Evolutionary conservation across 208 protist genomes (phyloP), one percentile per base, ranked within the genome.

Genomic region (Trypanosoma platydactyli): DNA sequence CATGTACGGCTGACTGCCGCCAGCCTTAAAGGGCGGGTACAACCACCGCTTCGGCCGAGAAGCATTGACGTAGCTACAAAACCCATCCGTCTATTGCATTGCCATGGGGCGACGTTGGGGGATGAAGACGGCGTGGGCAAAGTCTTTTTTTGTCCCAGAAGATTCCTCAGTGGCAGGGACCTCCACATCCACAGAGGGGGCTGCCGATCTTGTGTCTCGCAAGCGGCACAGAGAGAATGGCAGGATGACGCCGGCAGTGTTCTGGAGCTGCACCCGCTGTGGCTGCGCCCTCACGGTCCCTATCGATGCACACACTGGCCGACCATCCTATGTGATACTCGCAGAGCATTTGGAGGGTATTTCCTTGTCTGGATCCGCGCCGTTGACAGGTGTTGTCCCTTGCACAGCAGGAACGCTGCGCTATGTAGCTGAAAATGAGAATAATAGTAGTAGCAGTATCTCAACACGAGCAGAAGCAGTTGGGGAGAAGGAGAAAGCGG

Each of bases 201-300:
- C 33, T 9, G 33, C 33, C 9, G 33, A 38, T 3, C 33, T 11
- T 38, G 33, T 9, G 33, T 38, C 33, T 38, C 33, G 9, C 9
- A 38, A 16, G n/a, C 42, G n/a, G 51, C 20, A 69, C 18, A 65
- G 50, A 22, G 79, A 78, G 22, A 25, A 63, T 42, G 54, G 42
- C 4, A 82, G 73, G 41, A 44, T 24, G 1, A 60, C 76, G 20
- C 45, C 74, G 12, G 29, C 54, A 11, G 77, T 74, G 11, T 49
- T 64, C 22, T 89, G 77, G 77, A 70, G 65, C 13, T 89, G 84
- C 35, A 56, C 54, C 41, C 77, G 80, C 29, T 89, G 80, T 25
- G 59, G 64, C 5, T 35, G 18, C 16, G 7, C 65, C 18, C 49
- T 84, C 16, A 57, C 58, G 15, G 74, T 79, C 30, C 80, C 80